Conservation (phyloP, 2,329 filamentous ascomycete species). For the Gremmenia infestans region DNA sequence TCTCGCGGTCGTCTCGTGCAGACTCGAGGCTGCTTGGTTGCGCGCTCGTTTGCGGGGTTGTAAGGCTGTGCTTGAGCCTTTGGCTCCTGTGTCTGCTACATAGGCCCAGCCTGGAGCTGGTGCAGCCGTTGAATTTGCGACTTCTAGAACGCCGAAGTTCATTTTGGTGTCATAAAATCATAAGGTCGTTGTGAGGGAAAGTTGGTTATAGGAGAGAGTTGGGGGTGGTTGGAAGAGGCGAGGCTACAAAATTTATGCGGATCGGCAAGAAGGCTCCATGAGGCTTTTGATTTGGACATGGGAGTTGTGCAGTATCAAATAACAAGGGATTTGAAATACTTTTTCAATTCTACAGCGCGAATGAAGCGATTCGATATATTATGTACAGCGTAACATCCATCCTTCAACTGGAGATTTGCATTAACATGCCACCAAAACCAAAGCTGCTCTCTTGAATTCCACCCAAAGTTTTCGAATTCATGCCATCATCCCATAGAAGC, state of each 20-base stretch:
- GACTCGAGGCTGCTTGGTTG: slow-evolving; percentile 43
- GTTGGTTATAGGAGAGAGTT: not conserved
- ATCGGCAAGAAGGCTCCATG: not conserved
- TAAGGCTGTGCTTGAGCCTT: slow-evolving; percentile 48
- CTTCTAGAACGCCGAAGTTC: slow-evolving; percentile 75
- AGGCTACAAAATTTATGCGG: slow-evolving; percentile 11
- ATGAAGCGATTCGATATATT: slow-evolving; percentile 15
- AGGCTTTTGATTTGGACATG: not conserved
- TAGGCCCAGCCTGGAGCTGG: slow-evolving; percentile 88
- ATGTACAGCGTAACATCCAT: slow-evolving; percentile 14
- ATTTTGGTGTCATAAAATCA: slow-evolving; percentile 41
- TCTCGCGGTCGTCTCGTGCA: slow-evolving; percentile 69
- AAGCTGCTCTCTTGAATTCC: not conserved
- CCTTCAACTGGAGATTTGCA: slow-evolving; percentile 3
- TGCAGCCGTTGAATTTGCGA: slow-evolving; percentile 65
- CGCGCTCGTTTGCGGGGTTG: slow-evolving; percentile 66
- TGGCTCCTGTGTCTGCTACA: slow-evolving; percentile 67
- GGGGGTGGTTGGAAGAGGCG: slow-evolving; percentile 9
- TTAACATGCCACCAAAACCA: not conserved
- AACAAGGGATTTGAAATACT: slow-evolving; percentile 5
- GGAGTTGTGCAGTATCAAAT: not conserved
- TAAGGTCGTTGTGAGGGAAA: not conserved
- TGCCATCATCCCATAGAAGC: not conserved
- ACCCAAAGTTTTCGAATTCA: not conserved
- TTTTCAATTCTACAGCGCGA: slow-evolving; percentile 15